Evolutionary conservation across 1,139 yeast genomes (phyloP).

Genomic region (Kluyveromyces sp.): DNA sequence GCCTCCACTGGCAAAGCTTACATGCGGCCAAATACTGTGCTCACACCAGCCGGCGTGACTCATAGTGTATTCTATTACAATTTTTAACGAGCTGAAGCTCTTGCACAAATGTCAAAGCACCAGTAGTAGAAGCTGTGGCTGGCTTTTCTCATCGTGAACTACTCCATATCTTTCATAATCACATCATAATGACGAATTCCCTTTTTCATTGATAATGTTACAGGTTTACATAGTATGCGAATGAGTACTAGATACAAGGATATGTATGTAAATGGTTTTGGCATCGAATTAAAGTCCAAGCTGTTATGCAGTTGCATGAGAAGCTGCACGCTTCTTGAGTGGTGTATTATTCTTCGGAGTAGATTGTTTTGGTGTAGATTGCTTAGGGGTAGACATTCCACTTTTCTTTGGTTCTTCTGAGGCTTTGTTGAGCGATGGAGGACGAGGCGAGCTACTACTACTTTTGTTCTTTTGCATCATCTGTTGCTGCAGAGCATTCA

Average conservation of each 20-base stretch:
- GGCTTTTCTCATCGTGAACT: too few relatives aligned
- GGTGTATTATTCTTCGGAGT: not conserved
- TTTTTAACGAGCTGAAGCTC: too few relatives aligned
- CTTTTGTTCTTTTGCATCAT: not conserved
- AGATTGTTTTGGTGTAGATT: not conserved
- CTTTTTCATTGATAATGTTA: not conserved
- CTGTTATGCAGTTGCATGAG: conserved; percentile 1
- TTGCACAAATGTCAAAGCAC: too few relatives aligned
- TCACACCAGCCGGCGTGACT: conserved; percentile 10
- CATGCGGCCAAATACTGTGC: conserved; percentile 21
- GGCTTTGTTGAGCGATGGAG: not conserved
- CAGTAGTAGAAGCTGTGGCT: too few relatives aligned
- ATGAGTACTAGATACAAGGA: conserved; percentile 6
- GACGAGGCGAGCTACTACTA: not conserved
- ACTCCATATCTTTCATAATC: too few relatives aligned
- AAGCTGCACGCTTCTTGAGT: conserved; percentile 1
- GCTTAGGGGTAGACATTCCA: not conserved
- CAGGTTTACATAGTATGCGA: conserved; percentile 1
- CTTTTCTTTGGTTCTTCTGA: not conserved
- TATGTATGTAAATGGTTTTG: not conserved
- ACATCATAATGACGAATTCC: not conserved
- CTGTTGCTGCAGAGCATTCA: conserved; percentile 27
- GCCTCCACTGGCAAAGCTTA: conserved; percentile 39
- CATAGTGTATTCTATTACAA: not conserved
- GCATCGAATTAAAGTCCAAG: not conserved